A percentile compares a stretch with the other conserved stretches of the same genome.
phyloP scores from a whole-genome alignment of 2,329 filamentous ascomycete genomes.

The Monosporascus sp. region DNA sequence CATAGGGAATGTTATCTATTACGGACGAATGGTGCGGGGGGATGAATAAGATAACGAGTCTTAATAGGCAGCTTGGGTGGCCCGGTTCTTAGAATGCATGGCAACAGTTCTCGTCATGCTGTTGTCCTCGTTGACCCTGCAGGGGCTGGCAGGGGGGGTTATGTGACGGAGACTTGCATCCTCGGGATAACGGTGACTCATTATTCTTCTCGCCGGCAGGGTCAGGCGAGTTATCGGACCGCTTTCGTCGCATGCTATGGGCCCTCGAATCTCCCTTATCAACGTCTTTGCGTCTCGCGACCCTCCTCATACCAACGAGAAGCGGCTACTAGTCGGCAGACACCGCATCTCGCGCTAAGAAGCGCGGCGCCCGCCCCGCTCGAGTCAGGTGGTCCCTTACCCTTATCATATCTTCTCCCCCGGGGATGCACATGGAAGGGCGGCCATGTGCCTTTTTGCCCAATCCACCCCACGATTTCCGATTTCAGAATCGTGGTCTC shows the following conservation, averaged over 20 bases:
- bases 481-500: background rate
- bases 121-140: background rate
- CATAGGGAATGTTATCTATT: no score
- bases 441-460: no score
- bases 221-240: background rate
- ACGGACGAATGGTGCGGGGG: no score
- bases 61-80: no score
- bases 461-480: background rate
- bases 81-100: background rate
- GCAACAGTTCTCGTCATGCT: background rate
- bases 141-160: background rate
- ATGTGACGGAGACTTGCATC: background rate
- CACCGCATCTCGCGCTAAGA: background rate
- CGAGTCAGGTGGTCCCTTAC: background rate
- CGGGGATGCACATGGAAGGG: no score
- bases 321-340: background rate
- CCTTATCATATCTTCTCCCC: no score
- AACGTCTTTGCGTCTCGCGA: background rate
- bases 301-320: background rate
- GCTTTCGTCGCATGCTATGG: background rate
- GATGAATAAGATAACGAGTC: no score
- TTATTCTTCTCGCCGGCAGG: background rate
- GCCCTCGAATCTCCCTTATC: background rate
- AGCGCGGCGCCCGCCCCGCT: background rate
- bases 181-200: background rate